Conservation (phyloP, 2,329 filamentous ascomycete genomes). For the Cryphonectria parasitica region DNA sequence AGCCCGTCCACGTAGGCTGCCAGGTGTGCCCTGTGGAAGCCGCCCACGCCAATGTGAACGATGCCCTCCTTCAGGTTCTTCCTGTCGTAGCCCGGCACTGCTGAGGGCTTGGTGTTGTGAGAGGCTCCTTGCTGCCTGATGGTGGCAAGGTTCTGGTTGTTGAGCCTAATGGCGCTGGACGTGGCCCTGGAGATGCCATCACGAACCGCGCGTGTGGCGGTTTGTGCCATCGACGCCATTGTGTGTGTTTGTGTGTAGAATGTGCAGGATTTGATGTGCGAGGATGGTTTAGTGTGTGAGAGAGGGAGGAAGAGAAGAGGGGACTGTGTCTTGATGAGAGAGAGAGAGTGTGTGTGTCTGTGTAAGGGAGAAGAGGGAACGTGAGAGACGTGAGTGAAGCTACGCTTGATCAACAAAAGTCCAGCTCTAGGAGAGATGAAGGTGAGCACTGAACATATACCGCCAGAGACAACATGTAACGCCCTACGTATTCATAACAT, state of each 20-base stretch:
- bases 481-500: neutral
- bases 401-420: neutral
- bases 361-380: neutral
- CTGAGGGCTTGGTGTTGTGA: neutral
- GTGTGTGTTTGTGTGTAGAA: neutral
- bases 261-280: neutral
- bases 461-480: neutral
- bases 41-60: conserved; percentile 58
- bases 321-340: neutral
- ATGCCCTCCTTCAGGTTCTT: conserved; percentile 55
- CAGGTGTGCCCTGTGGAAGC: conserved; percentile 58
- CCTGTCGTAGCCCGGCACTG: conserved; percentile 48
- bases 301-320: neutral
- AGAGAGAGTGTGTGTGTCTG: neutral
- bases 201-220: neutral
- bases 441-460: neutral
- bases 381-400: neutral
- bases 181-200: neutral
- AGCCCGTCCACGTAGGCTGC: conserved; percentile 55
- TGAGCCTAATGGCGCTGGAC: conserved; percentile 8
- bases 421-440: neutral
- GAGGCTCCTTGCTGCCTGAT: neutral
- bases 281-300: neutral
- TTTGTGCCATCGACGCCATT: conserved; percentile 7
- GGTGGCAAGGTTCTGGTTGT: conserved; percentile 6